Conservation (phyloP, 2,329 filamentous ascomycete genomes). For the Xylariomycetidae sp. region DNA sequence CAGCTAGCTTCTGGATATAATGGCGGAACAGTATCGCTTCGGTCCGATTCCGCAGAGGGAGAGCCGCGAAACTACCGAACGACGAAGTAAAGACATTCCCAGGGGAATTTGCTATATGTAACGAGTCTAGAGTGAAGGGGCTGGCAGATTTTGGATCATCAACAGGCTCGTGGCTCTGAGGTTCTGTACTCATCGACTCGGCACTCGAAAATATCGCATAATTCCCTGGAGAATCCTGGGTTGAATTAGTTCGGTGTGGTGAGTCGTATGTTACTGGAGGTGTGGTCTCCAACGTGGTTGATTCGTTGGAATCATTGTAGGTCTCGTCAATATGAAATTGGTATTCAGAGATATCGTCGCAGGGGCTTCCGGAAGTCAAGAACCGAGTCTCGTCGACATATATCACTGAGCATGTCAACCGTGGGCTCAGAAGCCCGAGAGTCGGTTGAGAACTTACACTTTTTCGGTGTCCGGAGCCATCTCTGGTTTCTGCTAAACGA, state of each 20-base stretch:
- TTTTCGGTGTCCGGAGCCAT: conserved; percentile 24
- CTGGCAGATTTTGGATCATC: conserved; percentile 6
- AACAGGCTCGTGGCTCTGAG: conserved; percentile 3
- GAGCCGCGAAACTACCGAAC: conserved; percentile 14
- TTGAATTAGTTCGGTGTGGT: background rate
- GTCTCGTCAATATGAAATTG: conserved; percentile 15
- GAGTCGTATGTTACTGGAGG: too few species aligned
- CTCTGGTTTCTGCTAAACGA: conserved; percentile 24
- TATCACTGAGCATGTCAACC: conserved; percentile 18
- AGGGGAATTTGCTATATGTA: conserved; percentile 5
- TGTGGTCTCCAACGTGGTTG: conserved; percentile 9
- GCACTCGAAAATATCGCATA: conserved; percentile 4
- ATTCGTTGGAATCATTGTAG: conserved; percentile 8
- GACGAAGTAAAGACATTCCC: conserved; percentile 10
- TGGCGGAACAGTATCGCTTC: conserved; percentile 31
- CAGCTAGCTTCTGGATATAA: conserved; percentile 30
- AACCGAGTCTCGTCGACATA: conserved; percentile 27
- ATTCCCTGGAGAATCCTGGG: conserved; percentile 4
- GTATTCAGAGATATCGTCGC: conserved; percentile 15
- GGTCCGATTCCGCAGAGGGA: conserved; percentile 26
- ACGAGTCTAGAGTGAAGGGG: conserved; percentile 7
- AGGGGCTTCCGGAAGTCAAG: conserved; percentile 17
- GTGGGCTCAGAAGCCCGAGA: too few species aligned
- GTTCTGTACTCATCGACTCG: background rate
- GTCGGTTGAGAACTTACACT: too few species aligned